Conservation (phyloP, 495 filamentous ascomycete genomes). For the Cercophora samala region DNA sequence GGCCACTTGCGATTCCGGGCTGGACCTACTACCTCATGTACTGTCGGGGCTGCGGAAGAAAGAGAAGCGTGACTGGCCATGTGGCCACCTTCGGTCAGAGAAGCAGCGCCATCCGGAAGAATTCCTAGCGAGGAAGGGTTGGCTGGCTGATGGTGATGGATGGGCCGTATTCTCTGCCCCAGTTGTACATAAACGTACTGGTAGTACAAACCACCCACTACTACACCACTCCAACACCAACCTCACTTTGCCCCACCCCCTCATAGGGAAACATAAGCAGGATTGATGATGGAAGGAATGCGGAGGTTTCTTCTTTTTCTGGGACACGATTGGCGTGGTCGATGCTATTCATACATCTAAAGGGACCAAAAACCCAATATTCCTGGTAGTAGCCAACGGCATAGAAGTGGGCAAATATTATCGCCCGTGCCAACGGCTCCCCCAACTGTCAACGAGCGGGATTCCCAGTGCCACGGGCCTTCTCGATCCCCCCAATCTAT, state of each 20-base stretch:
- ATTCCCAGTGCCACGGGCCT: background rate
- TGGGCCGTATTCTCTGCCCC: background rate
- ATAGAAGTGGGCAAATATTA: background rate
- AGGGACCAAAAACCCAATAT: background rate
- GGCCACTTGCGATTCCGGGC: background rate
- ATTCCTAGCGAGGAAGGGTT: background rate
- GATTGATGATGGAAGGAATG: background rate
- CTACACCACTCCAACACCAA: background rate
- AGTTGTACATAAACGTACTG: background rate
- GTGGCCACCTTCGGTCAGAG: background rate
- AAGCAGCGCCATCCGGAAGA: background rate
- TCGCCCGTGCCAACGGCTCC: background rate
- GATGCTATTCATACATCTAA: slow-evolving; percentile 1
- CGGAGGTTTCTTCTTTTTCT: background rate
- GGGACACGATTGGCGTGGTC: background rate
- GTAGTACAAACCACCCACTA: background rate
- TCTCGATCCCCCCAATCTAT: slow-evolving; percentile 4
- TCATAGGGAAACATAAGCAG: background rate
- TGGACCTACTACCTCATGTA: too few species aligned
- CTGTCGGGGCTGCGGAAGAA: background rate
- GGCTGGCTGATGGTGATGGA: background rate
- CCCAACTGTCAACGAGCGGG: too few species aligned
- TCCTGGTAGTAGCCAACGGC: background rate
- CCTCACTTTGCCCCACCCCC: too few species aligned
- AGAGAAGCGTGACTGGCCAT: background rate